Base-by-base conservation (phyloP, 2,329 filamentous ascomycete species). In the Penicillium polonicum region DNA sequence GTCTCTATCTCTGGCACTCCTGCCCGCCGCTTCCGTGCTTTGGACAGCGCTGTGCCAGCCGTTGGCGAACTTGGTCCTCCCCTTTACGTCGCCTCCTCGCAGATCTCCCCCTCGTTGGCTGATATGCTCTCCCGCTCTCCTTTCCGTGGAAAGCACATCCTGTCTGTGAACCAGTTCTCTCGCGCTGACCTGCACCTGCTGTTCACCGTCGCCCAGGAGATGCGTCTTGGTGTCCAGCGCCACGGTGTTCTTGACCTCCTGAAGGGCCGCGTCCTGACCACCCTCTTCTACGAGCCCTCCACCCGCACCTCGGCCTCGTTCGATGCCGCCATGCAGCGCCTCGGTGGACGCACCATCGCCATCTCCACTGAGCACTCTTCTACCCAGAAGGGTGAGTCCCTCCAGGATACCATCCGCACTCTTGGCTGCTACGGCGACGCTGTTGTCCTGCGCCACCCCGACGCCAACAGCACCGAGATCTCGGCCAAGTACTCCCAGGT, bases 241-340 rank as follows among this genome's bases (percentile, higher is more conserved):
- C 89, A 96, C 69, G 94, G 94, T 59, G 89, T 94, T 31, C 82
- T 99, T 50, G 88, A 94, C 70, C 83, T 96, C 56, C 85, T 99
- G 60, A 90, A 89, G 68, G 92, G 92, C 29, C 87, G 90, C 45
- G 85, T 99, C 13, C 83, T 99, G 38, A 91, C 89, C 78, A 94
- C 91, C 2, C 86, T 99, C 80, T 99, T 99, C 84, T 99, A 92
- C 76, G 94, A 99, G 82, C 94, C 94, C 2, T 97, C 93, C 0
- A 99, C 94, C 3, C 86, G 94, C 54, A 99, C 94, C 5, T 97
- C 93, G 13, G 87, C 90, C 38, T 99, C 94, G 4, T 99, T 99
- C 69, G 94, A 99, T 72, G 90, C 93, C 56, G 94, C 94, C 42
- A 99, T 99, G 94, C 95, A 99, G 82, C 89, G 95, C 52, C 88